Base-by-base conservation (phyloP, 2,329 filamentous ascomycete genomes). In the Cercospora sp. region DNA sequence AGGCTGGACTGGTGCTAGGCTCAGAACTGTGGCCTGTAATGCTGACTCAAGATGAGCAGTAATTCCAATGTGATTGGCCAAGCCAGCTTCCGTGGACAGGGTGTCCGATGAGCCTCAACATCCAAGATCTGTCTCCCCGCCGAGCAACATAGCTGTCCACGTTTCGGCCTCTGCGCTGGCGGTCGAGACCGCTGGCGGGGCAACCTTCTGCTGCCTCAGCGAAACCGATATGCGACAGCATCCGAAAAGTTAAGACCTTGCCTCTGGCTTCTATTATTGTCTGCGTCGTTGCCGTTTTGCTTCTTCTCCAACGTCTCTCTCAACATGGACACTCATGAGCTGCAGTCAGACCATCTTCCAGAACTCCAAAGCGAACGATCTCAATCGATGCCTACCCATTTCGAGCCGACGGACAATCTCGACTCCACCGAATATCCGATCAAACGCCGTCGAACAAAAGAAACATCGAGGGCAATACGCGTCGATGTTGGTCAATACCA, bases 131-230 rank as follows among this genome's bases (percentile, higher is more conserved):
- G n/a, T 3, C 26, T 48, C 39, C 12, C 3, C n/a, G 42, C n/a
- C 33, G 33, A 36, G 33, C 33, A 16, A 13, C 12, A 36, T 5
- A 13, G 42, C 42, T 18, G 42, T 20, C 42, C 42, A 20, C 26
- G 20, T 45, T 45, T 51, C 26, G 26, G 42, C 36, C 39, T n/a
- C 36, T 39, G 30, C 10, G 18, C 26, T 55, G 28, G 28, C 33
- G 61, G 48, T 63, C 61, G 30, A 63, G 61, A 63, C 61, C 45
- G 61, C 61, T 63, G 61, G 45, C 61, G 45, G 20, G 61, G 8
- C 61, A 42, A 63, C 61, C n/a, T 33, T 26, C 26, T 39, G 61
- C 61, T 57, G 61, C 20, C 9, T 23, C 45, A 55, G 45, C 61
- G 28, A 57, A 63, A 63, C 45, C 3, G 58, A 28, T 20, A 20